Evolutionary conservation across 352 stramenopile genomes (phyloP).

Genomic region (Phytopythium delawarense): DNA sequence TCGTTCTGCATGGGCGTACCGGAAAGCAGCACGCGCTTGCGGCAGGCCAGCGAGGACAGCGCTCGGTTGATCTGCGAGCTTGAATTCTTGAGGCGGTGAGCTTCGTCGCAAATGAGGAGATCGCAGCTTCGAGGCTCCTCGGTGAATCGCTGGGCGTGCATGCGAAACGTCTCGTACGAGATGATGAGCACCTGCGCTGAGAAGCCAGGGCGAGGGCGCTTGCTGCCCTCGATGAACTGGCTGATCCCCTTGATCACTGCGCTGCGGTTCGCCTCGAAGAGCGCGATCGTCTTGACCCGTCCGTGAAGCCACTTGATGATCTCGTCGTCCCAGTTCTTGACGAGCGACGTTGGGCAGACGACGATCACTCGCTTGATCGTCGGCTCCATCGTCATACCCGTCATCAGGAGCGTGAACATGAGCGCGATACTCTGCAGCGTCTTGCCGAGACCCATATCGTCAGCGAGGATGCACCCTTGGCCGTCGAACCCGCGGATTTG

Average conservation of each 20-base stretch:
- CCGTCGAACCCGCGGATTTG: conserved; percentile 72
- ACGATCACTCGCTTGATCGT: conserved; percentile 74
- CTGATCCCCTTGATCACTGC: conserved; percentile 81
- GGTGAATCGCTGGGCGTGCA: conserved; percentile 89
- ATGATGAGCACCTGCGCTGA: conserved; percentile 82
- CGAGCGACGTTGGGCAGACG: conserved; percentile 80
- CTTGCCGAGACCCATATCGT: conserved; percentile 88
- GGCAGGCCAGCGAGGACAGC: conserved; percentile 76
- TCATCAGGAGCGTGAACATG: conserved; percentile 81
- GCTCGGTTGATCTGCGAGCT: conserved; percentile 92
- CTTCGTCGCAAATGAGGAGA: conserved; percentile 98
- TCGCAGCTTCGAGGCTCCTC: conserved; percentile 90
- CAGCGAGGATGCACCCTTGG: conserved; percentile 82
- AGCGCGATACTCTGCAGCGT: conserved; percentile 86
- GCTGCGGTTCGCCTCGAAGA: conserved; percentile 80
- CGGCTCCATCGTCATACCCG: conserved; percentile 57
- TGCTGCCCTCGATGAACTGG: conserved; percentile 80
- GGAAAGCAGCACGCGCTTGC: conserved; percentile 93
- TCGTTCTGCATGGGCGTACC: conserved; percentile 99
- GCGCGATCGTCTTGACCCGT: conserved; percentile 74
- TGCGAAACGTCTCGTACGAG: conserved; percentile 92
- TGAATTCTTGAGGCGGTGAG: conserved; percentile 97
- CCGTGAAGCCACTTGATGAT: conserved; percentile 88
- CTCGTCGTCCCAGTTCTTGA: conserved; percentile 90
- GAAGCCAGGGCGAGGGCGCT: conserved; percentile 38